Evolutionary conservation across 208 protist species (phyloP).

Genomic region (Acanthamoeba healyi): DNA sequence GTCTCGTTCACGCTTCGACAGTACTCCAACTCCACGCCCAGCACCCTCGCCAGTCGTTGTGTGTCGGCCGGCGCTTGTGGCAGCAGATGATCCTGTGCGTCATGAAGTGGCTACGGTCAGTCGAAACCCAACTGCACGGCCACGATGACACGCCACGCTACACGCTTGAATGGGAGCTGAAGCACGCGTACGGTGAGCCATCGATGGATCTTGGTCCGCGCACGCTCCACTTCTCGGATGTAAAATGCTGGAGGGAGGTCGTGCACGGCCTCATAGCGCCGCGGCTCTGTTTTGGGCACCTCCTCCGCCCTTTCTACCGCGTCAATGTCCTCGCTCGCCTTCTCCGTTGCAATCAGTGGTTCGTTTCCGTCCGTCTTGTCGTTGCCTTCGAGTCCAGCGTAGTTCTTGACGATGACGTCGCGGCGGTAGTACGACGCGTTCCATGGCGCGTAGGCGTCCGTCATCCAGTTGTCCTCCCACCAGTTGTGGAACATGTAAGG

Average conservation of each 20-base stretch:
- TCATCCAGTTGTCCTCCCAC: slow-evolving; percentile 67
- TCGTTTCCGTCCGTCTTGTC: background rate
- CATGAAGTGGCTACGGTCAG: too few relatives aligned
- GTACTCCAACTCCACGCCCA: slow-evolving; percentile 43
- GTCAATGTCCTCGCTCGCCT: too few relatives aligned
- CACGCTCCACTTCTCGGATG: slow-evolving; percentile 36
- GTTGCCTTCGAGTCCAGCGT: background rate
- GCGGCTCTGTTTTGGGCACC: background rate
- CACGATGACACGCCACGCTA: too few relatives aligned
- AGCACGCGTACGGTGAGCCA: background rate
- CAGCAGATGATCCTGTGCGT: background rate
- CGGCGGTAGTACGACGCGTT: background rate
- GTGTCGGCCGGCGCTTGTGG: too few relatives aligned
- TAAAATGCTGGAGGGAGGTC: background rate
- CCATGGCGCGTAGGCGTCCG: background rate
- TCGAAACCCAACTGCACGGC: too few relatives aligned
- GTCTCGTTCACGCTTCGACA: background rate
- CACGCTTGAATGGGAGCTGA: too few relatives aligned
- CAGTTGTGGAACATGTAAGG: slow-evolving; percentile 59
- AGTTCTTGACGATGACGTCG: slow-evolving; percentile 17
- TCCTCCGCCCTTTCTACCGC: slow-evolving; percentile 16
- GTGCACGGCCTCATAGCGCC: slow-evolving; percentile 27
- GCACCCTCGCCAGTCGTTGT: too few relatives aligned
- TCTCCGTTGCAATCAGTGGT: too few relatives aligned
- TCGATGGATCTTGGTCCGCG: background rate